These are phyloP conservation scores for Pseudocohnilembus persalinus DNA, from an alignment of 169 alveolate species.

Conservation along the genomic window DNA sequence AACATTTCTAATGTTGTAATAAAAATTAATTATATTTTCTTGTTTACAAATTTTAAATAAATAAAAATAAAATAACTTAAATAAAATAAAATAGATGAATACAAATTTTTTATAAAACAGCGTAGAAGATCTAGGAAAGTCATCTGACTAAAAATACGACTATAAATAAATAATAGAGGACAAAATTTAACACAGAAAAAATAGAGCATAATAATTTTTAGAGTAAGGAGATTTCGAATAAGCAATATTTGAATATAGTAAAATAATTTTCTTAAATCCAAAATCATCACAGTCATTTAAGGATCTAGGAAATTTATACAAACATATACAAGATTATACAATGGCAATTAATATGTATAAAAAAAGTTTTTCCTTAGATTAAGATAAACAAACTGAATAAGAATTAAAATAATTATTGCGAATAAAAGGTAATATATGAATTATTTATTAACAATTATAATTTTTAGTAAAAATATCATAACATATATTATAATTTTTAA, in stretches of 20 bases:
- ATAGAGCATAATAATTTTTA: background rate
- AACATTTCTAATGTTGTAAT: too few relatives aligned
- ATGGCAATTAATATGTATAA: conserved; percentile 18
- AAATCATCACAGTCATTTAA: conserved; percentile 3
- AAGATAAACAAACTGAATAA: conserved; percentile 1
- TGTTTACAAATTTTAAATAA: too few relatives aligned
- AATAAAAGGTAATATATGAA: background rate
- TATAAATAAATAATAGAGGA: conserved; percentile 13
- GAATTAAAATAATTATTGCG: conserved; percentile 2
- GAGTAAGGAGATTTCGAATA: background rate
- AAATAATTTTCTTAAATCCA: conserved; percentile 21
- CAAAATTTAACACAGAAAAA: background rate
- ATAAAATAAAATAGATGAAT: too few relatives aligned
- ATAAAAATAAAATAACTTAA: too few relatives aligned
- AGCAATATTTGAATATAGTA: conserved; percentile 4
- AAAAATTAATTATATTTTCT: too few relatives aligned
- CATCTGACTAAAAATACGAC: conserved; percentile 1
- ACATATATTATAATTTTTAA: too few relatives aligned
- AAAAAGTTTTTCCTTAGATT: conserved; percentile 2
- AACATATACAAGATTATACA: background rate
- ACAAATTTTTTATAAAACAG: too few relatives aligned
- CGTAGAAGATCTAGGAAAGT: too few relatives aligned
- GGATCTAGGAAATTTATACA: conserved; percentile 16
- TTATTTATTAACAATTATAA: background rate
- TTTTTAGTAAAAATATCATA: too few relatives aligned